Evolutionary conservation across 225 moss, liverwort and hornwort species (phyloP).

Genomic region (Bryoerythrophyllum caledonicum): DNA sequence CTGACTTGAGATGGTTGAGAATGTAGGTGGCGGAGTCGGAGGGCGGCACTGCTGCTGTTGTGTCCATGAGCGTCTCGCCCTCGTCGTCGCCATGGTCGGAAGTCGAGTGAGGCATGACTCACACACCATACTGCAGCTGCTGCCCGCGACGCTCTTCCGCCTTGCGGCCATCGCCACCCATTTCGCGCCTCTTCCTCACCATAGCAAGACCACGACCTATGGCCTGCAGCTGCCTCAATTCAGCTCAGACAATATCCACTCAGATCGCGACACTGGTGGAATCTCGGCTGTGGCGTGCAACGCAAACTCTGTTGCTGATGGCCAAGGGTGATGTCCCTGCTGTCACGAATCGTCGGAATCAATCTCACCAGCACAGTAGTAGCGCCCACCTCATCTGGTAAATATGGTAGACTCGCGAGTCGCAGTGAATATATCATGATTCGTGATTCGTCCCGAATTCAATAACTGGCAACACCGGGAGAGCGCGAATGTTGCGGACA

Average conservation of each 20-base stretch:
- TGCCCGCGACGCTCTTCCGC: background rate
- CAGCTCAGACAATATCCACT: background rate
- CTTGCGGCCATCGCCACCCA: background rate
- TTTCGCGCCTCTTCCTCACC: background rate
- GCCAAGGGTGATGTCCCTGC: background rate
- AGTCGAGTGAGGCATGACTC: conserved; percentile 30
- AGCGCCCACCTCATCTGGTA: no score
- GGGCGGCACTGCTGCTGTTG: conserved; percentile 1
- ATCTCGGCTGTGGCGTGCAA: background rate
- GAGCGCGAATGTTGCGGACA: background rate
- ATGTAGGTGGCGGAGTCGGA: conserved; percentile 45
- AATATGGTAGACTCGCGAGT: background rate
- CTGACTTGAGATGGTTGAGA: no score
- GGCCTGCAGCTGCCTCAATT: background rate
- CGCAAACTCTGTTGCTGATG: background rate
- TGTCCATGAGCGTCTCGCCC: conserved; percentile 29
- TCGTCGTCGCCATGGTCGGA: conserved; percentile 32
- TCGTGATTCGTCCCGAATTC: background rate
- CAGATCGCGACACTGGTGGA: background rate
- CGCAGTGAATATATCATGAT: background rate
- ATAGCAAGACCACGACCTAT: background rate
- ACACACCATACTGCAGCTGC: background rate
- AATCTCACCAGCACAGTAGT: background rate
- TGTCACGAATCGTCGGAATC: background rate
- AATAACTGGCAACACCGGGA: background rate